Evolutionary conservation across 306 rosid species (phyloP).

Genomic region (Purshia tridentata): DNA sequence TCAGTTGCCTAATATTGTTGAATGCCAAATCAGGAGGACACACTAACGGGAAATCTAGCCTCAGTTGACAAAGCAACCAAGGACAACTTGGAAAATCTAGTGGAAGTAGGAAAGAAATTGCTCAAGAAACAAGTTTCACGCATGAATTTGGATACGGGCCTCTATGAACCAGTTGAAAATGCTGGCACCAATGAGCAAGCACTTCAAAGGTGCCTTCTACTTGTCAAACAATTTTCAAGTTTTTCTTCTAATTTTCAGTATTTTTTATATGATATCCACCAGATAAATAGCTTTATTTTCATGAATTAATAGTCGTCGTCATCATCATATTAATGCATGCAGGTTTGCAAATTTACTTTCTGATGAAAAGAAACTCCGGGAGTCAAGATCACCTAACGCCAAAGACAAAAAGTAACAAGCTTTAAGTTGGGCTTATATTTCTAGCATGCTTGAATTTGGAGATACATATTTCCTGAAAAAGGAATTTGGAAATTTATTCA

Average conservation of each 20-base stretch:
- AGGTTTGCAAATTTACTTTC: conserved; percentile 54
- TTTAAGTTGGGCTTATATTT: background rate
- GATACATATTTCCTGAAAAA: background rate
- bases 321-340: conserved; percentile 4
- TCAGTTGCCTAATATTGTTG: background rate
- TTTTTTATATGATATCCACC: too few species aligned
- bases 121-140: conserved; percentile 37
- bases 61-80: conserved; percentile 40
- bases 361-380: conserved; percentile 30
- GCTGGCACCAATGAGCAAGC: conserved; percentile 49
- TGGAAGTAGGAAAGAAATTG: conserved; percentile 33
- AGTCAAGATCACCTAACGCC: background rate
- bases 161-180: conserved; percentile 30
- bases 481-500: background rate
- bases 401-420: too few species aligned
- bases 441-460: background rate
- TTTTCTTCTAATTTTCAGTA: background rate
- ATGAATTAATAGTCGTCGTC: background rate
- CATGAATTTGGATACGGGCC: conserved; percentile 43
- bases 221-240: background rate
- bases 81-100: conserved; percentile 43
- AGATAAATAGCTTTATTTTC: background rate
- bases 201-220: conserved; percentile 38
- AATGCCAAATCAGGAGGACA: conserved; percentile 30
- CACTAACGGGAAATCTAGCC: conserved; percentile 33